These are phyloP conservation scores for Kwoniella sp. DNA, from an alignment of 768 basidiomycete species.

Conservation along the genomic window DNA sequence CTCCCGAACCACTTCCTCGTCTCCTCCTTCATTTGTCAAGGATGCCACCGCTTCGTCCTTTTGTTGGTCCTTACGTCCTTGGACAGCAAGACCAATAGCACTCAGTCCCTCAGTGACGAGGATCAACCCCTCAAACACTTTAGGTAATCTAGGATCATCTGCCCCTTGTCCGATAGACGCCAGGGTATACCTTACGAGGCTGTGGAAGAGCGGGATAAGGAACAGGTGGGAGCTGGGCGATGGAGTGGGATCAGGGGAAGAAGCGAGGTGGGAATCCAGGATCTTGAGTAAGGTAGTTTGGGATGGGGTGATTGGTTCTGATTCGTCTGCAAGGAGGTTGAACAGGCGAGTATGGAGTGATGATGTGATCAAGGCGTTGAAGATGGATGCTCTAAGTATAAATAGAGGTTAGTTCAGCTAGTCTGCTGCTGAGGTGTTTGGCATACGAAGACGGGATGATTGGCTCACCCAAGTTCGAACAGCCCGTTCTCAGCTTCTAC, in stretches of 20 bases:
- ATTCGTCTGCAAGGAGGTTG: slow-evolving; percentile 63
- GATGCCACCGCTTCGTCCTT: slow-evolving; percentile 31
- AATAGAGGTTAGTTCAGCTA: slow-evolving; percentile 1
- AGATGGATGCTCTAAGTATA: slow-evolving; percentile 55
- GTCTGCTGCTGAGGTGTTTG: too few relatives aligned
- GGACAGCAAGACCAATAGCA: slow-evolving; percentile 62
- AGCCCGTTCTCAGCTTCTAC: slow-evolving; percentile 70
- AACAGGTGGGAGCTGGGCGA: slow-evolving; percentile 55
- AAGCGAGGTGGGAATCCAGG: slow-evolving; percentile 74
- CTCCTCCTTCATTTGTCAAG: slow-evolving; percentile 27
- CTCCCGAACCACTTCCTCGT: slow-evolving; percentile 24
- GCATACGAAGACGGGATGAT: too few relatives aligned
- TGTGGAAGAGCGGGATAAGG: slow-evolving; percentile 66
- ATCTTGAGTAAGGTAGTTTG: slow-evolving; percentile 87
- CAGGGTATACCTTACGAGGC: slow-evolving; percentile 62
- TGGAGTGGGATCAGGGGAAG: not conserved
- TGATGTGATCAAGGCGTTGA: slow-evolving; percentile 66
- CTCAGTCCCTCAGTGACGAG: slow-evolving; percentile 75
- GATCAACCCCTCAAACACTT: slow-evolving; percentile 75
- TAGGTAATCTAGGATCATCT: slow-evolving; percentile 70
- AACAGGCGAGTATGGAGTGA: slow-evolving; percentile 67
- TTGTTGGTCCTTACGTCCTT: slow-evolving; percentile 58
- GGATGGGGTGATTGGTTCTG: slow-evolving; percentile 76
- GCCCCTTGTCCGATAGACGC: slow-evolving; percentile 24
- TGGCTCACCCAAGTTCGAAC: slow-evolving; percentile 76